A percentile compares a stretch with the other conserved stretches of the same genome.
phyloP scores from a whole-genome alignment of 371 early-diverging fungal species.

The Rhizomucor pusillus region DNA sequence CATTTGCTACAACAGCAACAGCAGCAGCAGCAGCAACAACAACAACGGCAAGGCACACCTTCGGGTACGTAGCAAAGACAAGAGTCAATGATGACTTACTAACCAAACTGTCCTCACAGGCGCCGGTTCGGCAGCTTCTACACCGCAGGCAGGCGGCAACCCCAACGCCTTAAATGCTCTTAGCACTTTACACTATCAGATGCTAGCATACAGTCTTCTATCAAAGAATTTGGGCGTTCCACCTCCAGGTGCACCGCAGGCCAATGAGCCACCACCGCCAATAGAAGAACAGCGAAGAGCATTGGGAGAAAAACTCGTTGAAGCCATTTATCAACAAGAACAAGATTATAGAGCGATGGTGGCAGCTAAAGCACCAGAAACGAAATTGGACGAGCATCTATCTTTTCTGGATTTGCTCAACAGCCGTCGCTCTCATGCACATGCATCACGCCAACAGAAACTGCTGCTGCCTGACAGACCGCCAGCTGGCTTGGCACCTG shows the following conservation, averaged over 20 bases:
- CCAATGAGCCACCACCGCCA: slow-evolving; percentile 11
- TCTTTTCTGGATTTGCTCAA: slow-evolving; percentile 26
- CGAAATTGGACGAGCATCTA: slow-evolving; percentile 13
- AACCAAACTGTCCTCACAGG: neutral
- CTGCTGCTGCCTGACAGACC: slow-evolving; percentile 65
- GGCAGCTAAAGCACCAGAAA: slow-evolving; percentile 10
- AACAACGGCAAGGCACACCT: slow-evolving; percentile 9
- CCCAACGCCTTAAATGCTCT: neutral
- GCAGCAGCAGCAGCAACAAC: slow-evolving; percentile 27
- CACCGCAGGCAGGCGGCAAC: neutral
- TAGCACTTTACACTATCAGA: slow-evolving; percentile 10
- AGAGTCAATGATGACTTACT: neutral
- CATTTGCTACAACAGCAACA: slow-evolving; percentile 26
- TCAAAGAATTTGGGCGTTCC: slow-evolving; percentile 7
- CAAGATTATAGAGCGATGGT: slow-evolving; percentile 23
- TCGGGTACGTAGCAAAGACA: neutral
- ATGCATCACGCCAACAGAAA: slow-evolving; percentile 66
- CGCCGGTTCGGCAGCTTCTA: neutral
- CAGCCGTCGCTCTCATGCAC: slow-evolving; percentile 37
- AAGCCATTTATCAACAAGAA: slow-evolving; percentile 38
- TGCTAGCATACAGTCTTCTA: slow-evolving; percentile 8
- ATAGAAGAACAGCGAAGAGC: slow-evolving; percentile 27
- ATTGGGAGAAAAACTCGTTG: slow-evolving; percentile 36
- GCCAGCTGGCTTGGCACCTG: slow-evolving; percentile 74
- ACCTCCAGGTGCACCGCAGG: neutral